These are phyloP conservation scores for Gossypioides kirkii DNA, from an alignment of 345 rosid genomes.

Conservation along the genomic window DNA sequence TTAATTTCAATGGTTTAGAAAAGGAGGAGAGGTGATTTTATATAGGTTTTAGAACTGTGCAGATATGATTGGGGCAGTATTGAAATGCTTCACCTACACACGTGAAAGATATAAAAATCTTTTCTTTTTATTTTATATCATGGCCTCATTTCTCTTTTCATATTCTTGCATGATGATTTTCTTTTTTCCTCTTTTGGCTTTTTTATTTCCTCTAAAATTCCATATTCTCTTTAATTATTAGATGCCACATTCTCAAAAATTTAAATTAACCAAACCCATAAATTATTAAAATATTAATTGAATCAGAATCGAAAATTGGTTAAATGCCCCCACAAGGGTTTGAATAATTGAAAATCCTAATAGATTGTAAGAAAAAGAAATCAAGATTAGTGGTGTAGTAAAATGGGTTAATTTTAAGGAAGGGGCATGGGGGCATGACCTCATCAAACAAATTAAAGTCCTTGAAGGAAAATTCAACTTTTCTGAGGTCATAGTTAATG, in stretches of 20 bases:
- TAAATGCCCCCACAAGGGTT: no score
- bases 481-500: slow-evolving; percentile 3
- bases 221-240: background rate
- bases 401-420: background rate
- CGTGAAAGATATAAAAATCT: slow-evolving; percentile 10
- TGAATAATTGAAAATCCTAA: no score
- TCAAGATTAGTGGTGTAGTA: background rate
- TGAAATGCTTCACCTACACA: slow-evolving; percentile 4
- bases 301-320: no score
- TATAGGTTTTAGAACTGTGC: background rate
- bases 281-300: background rate
- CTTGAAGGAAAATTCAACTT: background rate
- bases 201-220: background rate
- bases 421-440: background rate
- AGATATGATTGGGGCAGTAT: background rate
- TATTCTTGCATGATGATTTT: background rate
- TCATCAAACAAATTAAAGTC: background rate
- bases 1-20: background rate
- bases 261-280: background rate
- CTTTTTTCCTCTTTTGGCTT: background rate
- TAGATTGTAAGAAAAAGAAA: background rate
- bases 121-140: background rate
- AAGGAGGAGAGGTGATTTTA: background rate
- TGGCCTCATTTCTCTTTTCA: slow-evolving; percentile 6
- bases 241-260: background rate